Conservation (phyloP, 2,329 filamentous ascomycete species). For the Acrodontium crateriforme region DNA sequence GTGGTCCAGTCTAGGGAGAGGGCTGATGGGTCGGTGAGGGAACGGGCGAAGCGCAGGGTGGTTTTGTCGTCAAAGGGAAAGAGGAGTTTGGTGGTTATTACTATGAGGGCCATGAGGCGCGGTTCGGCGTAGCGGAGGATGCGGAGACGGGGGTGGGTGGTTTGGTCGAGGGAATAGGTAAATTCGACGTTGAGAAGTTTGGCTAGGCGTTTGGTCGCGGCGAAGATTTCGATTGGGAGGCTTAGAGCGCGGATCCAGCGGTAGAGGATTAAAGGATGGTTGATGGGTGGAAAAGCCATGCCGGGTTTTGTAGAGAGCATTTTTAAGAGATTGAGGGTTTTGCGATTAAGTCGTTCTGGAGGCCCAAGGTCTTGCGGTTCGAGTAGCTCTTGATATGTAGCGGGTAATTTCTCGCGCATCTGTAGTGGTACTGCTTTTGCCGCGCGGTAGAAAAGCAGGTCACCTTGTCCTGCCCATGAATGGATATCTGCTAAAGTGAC, state of each 20-base stretch:
- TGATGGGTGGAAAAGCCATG: slow-evolving; percentile 59
- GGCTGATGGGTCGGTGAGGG: slow-evolving; percentile 41
- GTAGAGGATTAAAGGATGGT: slow-evolving; percentile 53
- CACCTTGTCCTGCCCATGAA: slow-evolving; percentile 50
- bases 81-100: slow-evolving; percentile 65
- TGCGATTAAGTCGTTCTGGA: slow-evolving; percentile 47
- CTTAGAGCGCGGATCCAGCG: slow-evolving; percentile 57
- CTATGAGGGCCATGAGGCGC: slow-evolving; percentile 53
- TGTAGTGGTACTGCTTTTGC: slow-evolving; percentile 43
- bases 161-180: slow-evolving; percentile 31
- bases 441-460: slow-evolving; percentile 59
- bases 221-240: slow-evolving; percentile 58
- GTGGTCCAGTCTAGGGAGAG: slow-evolving; percentile 56
- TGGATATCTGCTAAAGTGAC: slow-evolving; percentile 61
- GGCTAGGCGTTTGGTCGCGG: slow-evolving; percentile 44
- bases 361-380: slow-evolving; percentile 37
- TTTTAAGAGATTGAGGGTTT: slow-evolving; percentile 46
- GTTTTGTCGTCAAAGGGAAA: slow-evolving; percentile 63
- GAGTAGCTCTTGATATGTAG: slow-evolving; percentile 45
- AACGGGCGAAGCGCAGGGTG: slow-evolving; percentile 36
- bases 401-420: slow-evolving; percentile 52
- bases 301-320: slow-evolving; percentile 55
- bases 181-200: slow-evolving; percentile 41
- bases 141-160: slow-evolving; percentile 14
- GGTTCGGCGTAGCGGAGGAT: slow-evolving; percentile 58